Evolutionary conservation across 2,329 filamentous ascomycete genomes (phyloP), one percentile per base, ranked within the genome.

Genomic region (Aulographum hederae): DNA sequence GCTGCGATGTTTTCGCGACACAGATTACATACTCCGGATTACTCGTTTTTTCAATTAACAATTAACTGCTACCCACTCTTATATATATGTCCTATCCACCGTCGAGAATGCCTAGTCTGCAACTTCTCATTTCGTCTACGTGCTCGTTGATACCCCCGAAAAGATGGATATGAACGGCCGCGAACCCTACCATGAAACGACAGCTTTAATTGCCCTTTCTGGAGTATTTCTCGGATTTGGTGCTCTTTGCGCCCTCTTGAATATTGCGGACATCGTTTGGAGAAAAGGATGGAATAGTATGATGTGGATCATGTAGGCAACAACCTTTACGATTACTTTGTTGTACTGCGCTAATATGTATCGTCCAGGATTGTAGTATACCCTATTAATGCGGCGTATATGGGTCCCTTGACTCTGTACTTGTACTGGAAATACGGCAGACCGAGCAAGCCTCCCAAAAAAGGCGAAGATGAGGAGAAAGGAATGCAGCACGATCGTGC

Each of bases 371-470:
- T 42, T 18, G 37, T 40, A 4, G 41, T 43, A 10, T 44, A 43
- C 31, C 18, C 37, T 14, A 38, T 44, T 33, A 44, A 43, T 19
- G 42, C 42, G 6, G 30, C 37, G 14, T 45, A 43, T 32, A 20
- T 43, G n/a, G 35, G 38, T 31, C 42, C 42, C 5, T 13, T 44
- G 6, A 42, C 40, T 3, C 34, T 45, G 2, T 43, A 35, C 33
- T 26, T 33, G 14, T 43, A 45, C 30, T 27, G 41, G 20, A 39
- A 39, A 17, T 45, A 40, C 26, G 42, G 42, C 4, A 31, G 41
- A n/a, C 38, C 41, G 5, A 16, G 34, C 4, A 39, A 38, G 21
- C 39, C 37, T 11, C 15, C n/a, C 5, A 28, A 28, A 16, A 8
- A 16, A 13, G 15, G 15, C 8, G 6, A 28, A 8, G 21, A 8